Evolutionary conservation across 2,329 filamentous ascomycete genomes (phyloP), one percentile per base, ranked within the genome.

Genomic region (Stromatinia cepivora): DNA sequence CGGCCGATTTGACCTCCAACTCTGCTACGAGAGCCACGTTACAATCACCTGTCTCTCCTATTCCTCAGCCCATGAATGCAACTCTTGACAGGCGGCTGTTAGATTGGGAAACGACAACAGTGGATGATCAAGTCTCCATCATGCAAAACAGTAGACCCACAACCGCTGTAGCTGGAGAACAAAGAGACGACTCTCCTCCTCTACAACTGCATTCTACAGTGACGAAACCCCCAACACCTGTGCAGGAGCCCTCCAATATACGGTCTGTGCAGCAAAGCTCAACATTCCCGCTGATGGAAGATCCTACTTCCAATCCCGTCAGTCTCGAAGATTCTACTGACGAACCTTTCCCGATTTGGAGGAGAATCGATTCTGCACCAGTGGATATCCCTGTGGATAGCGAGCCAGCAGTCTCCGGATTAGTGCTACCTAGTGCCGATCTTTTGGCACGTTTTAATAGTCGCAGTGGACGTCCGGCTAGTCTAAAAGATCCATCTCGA

Each of bases 381-480:
- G 67, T 69, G 6, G 63, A 36, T 39, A 20, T 28, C 31, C 53
- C 63, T 52, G 25, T 25, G 8, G 25, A 53, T 4, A 8, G n/a
- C 7, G 31, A 10, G 13, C 56, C 53, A 62, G 59, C 25, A 25
- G 56, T 28, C 31, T 50, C 62, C 15, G 36, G 34, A 15, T 61
- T 74, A 56, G 62, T 71, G 20, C 57, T 73, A 39, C 76, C 77
- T 25, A 77, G 72, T 65, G 70, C 76, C 1, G 74, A 75, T 63
- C 76, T 78, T 68, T 61, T 78, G 31, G 74, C 74, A 54, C 75
- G 76, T 36, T 72, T 78, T 17, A 77, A 76, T 28, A 76, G 74
- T 63, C 76, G 77, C 5, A 75, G 70, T 71, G 75, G 74, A n/a
- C 75, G 76, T 22, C 76, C 76, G n/a, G 65, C 67, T 28, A 67